phyloP scores from a whole-genome alignment of 148 eudicot genomes.

The Vaccinium corymbosum region DNA sequence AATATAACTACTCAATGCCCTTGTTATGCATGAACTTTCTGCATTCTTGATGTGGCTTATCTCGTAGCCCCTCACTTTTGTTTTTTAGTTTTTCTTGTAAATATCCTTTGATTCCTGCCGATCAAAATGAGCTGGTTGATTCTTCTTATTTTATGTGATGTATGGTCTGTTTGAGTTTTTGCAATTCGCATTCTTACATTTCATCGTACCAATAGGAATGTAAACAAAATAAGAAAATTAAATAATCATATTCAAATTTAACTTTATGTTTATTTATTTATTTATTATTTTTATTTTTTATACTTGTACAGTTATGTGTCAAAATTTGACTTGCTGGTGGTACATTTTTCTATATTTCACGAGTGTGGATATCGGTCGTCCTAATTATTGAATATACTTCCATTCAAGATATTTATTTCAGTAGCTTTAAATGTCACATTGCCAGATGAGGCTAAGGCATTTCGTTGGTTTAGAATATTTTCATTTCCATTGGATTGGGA shows the following conservation, averaged over 20 bases:
- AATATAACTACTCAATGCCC: background rate
- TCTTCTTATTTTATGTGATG: background rate
- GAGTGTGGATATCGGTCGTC: background rate
- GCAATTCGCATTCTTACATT: background rate
- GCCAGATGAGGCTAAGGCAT: background rate
- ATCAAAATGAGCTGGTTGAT: background rate
- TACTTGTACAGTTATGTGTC: background rate
- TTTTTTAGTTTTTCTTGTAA: background rate
- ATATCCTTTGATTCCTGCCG: background rate
- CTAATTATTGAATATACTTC: background rate
- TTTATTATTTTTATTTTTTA: background rate
- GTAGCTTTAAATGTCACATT: background rate
- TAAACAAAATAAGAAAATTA: background rate
- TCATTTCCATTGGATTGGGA: slow-evolving; percentile 7
- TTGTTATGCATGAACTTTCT: background rate
- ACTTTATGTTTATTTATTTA: background rate
- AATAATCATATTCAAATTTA: background rate
- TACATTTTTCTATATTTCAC: background rate
- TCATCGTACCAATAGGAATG: background rate
- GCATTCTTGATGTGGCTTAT: background rate
- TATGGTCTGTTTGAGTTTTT: background rate
- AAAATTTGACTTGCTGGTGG: background rate
- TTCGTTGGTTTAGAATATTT: background rate
- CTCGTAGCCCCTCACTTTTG: background rate
- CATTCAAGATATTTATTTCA: background rate